A percentile compares a stretch with the other conserved stretches of the same genome.
These are phyloP conservation scores for Skeletonema potamos DNA, from an alignment of 108 stramenopile genomes.

Conservation along the genomic window DNA sequence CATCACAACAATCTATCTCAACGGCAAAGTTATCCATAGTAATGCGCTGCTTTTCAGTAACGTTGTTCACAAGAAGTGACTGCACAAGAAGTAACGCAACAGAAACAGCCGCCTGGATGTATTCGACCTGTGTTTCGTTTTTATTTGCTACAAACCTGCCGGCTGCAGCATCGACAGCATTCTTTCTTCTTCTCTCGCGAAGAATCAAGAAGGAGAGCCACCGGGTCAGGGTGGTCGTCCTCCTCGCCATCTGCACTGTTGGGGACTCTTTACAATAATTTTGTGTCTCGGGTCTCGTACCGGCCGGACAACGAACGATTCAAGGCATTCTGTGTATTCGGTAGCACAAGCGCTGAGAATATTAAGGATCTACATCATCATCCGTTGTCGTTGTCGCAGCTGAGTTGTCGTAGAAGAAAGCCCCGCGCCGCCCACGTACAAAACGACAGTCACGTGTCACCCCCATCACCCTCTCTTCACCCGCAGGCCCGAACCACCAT, in stretches of 20 bases:
- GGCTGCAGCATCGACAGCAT: neutral
- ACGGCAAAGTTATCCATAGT: neutral
- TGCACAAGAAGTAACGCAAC: neutral
- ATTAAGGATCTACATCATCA: no score
- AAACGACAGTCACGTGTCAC: no score
- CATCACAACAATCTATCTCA: neutral
- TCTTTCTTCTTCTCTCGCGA: neutral
- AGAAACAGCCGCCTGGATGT: neutral
- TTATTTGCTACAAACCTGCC: neutral
- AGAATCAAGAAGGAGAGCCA: neutral
- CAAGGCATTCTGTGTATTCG: no score
- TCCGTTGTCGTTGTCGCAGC: no score
- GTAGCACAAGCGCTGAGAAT: no score
- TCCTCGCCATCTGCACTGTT: neutral
- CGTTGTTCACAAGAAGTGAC: neutral
- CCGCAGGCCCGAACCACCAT: no score
- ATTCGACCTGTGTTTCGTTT: neutral
- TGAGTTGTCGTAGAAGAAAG: no score
- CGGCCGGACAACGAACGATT: no score
- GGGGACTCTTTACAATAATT: no score
- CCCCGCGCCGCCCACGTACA: no score
- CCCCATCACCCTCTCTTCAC: no score
- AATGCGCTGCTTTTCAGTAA: neutral
- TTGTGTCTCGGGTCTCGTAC: no score
- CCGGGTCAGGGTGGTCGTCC: neutral